Percentiles rank a stretch among this genome's conserved stretches.
Evolutionary conservation across 164 flowering plant genomes (phyloP).

Genomic region (Vitis labrusca): DNA sequence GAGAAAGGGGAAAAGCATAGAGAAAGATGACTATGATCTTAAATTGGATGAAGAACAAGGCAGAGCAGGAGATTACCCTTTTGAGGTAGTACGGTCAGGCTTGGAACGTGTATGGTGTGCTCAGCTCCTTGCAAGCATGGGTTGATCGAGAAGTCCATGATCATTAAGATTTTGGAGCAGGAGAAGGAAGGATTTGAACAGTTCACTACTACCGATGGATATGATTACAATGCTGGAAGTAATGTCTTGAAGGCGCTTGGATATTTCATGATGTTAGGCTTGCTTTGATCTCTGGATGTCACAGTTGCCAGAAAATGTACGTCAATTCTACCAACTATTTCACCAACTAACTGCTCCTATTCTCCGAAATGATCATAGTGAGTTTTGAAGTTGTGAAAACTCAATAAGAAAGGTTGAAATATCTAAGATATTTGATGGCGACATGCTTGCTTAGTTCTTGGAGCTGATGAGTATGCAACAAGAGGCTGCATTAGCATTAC

Average conservation of each 20-base stretch:
- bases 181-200: conserved; percentile 93
- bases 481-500: no score
- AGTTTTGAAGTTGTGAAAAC: no score
- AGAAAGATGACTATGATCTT: no score
- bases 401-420: no score
- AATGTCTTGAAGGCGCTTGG: conserved; percentile 97
- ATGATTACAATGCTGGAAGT: conserved; percentile 94
- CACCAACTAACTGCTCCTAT: no score
- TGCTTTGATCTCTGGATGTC: conserved; percentile 41
- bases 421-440: no score
- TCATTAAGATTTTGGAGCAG: conserved; percentile 78
- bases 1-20: no score
- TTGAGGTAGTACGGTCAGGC: conserved; percentile 87
- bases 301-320: no score
- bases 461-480: no score
- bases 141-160: conserved; percentile 78
- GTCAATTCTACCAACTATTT: no score
- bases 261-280: conserved; percentile 96
- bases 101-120: conserved; percentile 97
- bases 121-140: conserved; percentile 91
- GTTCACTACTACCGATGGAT: conserved; percentile 93
- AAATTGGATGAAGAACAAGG: conserved; percentile 93
- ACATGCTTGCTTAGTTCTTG: no score
- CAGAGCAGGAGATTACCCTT: conserved; percentile 84
- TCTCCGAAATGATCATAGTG: no score